Evolutionary conservation across 768 basidiomycete species (phyloP).

Genomic region (Agaricus sinodeliciosus): DNA sequence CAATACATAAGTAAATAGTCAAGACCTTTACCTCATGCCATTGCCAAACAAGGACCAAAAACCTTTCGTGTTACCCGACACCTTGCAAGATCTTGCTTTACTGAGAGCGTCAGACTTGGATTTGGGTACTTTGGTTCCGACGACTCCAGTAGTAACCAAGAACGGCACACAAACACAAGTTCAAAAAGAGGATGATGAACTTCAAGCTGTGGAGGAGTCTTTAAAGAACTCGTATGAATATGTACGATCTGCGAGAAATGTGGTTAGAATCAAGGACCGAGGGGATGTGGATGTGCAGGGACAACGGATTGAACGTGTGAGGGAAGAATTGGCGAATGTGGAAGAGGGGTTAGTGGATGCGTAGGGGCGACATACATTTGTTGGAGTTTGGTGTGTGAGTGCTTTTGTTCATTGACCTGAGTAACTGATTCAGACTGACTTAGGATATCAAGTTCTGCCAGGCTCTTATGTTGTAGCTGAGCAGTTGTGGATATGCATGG

Average conservation of each 20-base stretch:
- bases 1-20: not conserved
- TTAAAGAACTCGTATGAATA: constrained; percentile 56
- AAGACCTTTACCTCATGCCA: not conserved
- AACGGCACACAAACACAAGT: not conserved
- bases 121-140: constrained; percentile 21
- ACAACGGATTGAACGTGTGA: constrained; percentile 46
- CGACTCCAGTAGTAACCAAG: not conserved
- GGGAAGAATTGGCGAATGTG: constrained; percentile 51
- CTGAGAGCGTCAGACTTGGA: constrained; percentile 51
- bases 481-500: too few relatives aligned
- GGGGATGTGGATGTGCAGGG: constrained; percentile 50
- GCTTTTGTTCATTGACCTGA: too few relatives aligned
- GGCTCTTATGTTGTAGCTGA: too few relatives aligned
- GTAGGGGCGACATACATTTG: constrained; percentile 3
- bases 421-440: too few relatives aligned
- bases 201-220: constrained; percentile 23
- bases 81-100: constrained; percentile 67
- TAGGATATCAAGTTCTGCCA: too few relatives aligned
- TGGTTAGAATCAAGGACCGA: constrained; percentile 45
- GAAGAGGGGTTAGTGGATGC: constrained; percentile 23
- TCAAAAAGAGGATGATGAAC: not conserved
- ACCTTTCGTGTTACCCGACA: constrained; percentile 51
- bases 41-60: constrained; percentile 32
- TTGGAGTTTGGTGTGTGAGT: not conserved
- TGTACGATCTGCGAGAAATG: constrained; percentile 46